Conservation (phyloP, 2,329 filamentous ascomycete genomes). For the Fonsecaea erecta region DNA sequence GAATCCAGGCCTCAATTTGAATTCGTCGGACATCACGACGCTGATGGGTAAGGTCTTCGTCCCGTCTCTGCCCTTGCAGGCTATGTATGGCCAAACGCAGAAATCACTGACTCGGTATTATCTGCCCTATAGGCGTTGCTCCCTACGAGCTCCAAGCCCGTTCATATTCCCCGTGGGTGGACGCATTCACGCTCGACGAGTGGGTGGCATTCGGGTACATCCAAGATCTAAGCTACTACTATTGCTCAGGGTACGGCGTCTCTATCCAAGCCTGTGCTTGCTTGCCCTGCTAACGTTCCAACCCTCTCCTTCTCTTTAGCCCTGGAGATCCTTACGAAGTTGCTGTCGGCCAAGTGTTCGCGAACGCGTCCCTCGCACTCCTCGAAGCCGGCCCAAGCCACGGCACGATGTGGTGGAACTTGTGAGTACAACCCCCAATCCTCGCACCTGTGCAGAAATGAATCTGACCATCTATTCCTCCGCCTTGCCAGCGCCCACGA, state of each 20-base stretch:
- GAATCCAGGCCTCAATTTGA: constrained; percentile 16
- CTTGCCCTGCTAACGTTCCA: not conserved
- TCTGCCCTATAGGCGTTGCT: not conserved
- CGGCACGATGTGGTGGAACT: constrained; percentile 19
- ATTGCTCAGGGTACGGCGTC: constrained; percentile 12
- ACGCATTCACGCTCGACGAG: constrained; percentile 19
- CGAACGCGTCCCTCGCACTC: constrained; percentile 15
- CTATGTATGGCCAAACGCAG: not conserved
- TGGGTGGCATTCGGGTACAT: constrained; percentile 20
- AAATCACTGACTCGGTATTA: not conserved
- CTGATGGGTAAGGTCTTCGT: constrained; percentile 5
- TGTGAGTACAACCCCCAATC: not conserved
- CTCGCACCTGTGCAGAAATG: not conserved
- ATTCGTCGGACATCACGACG: constrained; percentile 10
- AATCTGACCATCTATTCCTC: not conserved
- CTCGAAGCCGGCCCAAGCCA: constrained; percentile 9
- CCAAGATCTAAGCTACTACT: constrained; percentile 17
- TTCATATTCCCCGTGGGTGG: constrained; percentile 13
- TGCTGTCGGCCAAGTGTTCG: constrained; percentile 18
- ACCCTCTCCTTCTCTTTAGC: not conserved
- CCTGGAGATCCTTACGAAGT: constrained; percentile 13
- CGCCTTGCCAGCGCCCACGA: not conserved
- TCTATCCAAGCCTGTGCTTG: too few species aligned
- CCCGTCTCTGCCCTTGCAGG: not conserved
- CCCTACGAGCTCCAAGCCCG: constrained; percentile 16